These are phyloP conservation scores for Isatis lusitanica DNA, from an alignment of 441 rosid species.

Conservation along the genomic window DNA sequence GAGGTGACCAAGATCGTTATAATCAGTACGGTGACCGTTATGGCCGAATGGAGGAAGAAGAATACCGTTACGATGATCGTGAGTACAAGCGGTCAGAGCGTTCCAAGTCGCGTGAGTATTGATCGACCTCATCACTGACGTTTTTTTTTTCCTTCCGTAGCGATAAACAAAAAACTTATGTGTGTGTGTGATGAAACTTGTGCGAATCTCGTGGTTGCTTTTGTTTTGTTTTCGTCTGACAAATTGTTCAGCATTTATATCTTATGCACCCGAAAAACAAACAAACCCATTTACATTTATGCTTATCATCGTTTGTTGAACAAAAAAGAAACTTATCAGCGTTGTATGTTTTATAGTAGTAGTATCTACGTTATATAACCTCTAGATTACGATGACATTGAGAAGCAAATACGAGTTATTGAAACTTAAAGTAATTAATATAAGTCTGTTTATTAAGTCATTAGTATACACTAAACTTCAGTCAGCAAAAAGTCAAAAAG, in stretches of 20 bases:
- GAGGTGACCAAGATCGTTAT: constrained; percentile 59
- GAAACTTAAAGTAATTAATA: not conserved
- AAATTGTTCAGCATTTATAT: not conserved
- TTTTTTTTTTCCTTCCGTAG: not conserved
- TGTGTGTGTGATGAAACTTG: constrained; percentile 15
- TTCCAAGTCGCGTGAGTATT: constrained; percentile 32
- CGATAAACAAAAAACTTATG: constrained; percentile 3
- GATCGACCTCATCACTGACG: constrained; percentile 1
- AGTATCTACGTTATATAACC: not conserved
- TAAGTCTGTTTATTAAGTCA: too few species aligned
- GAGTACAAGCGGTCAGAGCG: constrained; percentile 33
- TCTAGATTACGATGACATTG: not conserved
- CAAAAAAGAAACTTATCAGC: not conserved
- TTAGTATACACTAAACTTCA: too few species aligned
- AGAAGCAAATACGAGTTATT: not conserved
- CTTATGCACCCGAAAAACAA: not conserved
- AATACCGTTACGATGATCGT: constrained; percentile 33
- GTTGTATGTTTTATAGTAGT: not conserved
- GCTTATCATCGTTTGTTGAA: not conserved
- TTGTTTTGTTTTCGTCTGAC: constrained; percentile 1
- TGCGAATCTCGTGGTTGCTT: constrained; percentile 10
- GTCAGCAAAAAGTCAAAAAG: not conserved
- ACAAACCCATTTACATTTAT: not conserved
- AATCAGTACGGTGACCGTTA: constrained; percentile 59
- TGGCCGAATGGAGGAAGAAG: constrained; percentile 41